These are phyloP conservation scores for Polytrichum formosum DNA, from an alignment of 225 moss, liverwort and hornwort genomes.

Conservation along the genomic window DNA sequence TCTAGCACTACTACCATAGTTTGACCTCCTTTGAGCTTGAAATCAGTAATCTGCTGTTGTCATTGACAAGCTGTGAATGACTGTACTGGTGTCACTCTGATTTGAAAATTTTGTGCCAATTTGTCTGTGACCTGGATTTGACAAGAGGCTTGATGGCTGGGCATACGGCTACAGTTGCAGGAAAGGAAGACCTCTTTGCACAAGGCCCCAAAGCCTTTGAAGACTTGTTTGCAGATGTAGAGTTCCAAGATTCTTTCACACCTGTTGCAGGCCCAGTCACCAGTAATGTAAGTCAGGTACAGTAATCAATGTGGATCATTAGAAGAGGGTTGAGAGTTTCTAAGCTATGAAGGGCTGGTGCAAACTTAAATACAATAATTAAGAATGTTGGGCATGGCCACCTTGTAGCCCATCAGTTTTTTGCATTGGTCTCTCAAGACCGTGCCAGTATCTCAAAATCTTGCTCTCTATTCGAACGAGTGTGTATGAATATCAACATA, in stretches of 20 bases:
- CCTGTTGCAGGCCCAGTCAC: slow-evolving; percentile 41
- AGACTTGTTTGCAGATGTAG: slow-evolving; percentile 75
- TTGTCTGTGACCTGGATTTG: no score
- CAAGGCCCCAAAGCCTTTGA: slow-evolving; percentile 34
- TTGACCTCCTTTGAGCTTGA: neutral
- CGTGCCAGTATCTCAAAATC: no score
- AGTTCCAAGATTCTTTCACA: slow-evolving; percentile 59
- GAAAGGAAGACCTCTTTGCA: slow-evolving; percentile 29
- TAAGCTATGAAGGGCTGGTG: no score
- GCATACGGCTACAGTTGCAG: slow-evolving; percentile 7
- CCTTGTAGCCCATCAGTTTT: no score
- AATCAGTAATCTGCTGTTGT: neutral
- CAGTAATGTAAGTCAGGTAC: slow-evolving; percentile 21
- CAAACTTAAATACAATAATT: neutral
- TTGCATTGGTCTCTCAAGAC: no score
- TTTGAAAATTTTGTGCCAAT: no score
- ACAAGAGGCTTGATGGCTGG: no score
- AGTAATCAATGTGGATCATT: neutral
- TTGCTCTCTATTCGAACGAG: no score
- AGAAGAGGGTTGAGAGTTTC: neutral
- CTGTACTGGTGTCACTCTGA: no score
- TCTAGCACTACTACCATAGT: neutral
- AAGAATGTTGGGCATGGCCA: no score
- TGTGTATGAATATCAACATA: no score
- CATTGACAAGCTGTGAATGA: neutral